Percentiles rank a stretch among this genome's conserved stretches.
Evolutionary conservation across 2,329 filamentous ascomycete genomes (phyloP).

Genomic region (Samsoniella hepiali): DNA sequence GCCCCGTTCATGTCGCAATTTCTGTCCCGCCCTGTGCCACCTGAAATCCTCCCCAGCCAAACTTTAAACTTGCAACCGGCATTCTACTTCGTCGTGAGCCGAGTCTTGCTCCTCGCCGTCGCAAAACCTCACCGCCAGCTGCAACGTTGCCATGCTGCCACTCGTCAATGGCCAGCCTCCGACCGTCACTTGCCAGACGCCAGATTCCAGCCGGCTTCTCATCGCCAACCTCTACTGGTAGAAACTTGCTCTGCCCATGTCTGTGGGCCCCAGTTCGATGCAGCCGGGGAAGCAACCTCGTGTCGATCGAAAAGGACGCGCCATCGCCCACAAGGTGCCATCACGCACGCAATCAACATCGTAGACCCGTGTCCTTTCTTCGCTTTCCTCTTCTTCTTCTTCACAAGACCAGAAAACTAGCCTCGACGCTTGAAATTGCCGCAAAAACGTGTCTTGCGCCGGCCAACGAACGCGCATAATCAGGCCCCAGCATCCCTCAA

Average conservation of each 20-base stretch:
- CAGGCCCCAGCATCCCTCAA: not conserved
- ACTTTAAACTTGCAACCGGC: not conserved
- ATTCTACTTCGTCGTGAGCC: not conserved
- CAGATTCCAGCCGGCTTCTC: not conserved
- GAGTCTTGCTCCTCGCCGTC: not conserved
- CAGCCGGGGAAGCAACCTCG: not conserved
- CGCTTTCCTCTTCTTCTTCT: not conserved
- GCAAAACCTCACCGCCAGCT: not conserved
- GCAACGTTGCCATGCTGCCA: not conserved
- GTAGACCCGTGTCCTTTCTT: not conserved
- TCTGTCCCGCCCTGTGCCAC: not conserved
- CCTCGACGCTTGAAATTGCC: not conserved
- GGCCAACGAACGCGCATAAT: not conserved
- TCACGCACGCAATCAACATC: too few species aligned
- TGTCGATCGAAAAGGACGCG: constrained; percentile 3
- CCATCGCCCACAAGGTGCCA: not conserved
- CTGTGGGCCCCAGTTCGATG: not conserved
- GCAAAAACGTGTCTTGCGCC: not conserved
- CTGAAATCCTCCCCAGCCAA: not conserved
- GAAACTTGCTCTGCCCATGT: not conserved
- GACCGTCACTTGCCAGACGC: not conserved
- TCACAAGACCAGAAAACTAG: too few species aligned
- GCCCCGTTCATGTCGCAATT: not conserved
- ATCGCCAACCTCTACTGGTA: not conserved
- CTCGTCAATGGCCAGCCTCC: not conserved